These are phyloP conservation scores for Sporodiniella umbellata DNA, from an alignment of 371 early-diverging fungal genomes.

Conservation along the genomic window DNA sequence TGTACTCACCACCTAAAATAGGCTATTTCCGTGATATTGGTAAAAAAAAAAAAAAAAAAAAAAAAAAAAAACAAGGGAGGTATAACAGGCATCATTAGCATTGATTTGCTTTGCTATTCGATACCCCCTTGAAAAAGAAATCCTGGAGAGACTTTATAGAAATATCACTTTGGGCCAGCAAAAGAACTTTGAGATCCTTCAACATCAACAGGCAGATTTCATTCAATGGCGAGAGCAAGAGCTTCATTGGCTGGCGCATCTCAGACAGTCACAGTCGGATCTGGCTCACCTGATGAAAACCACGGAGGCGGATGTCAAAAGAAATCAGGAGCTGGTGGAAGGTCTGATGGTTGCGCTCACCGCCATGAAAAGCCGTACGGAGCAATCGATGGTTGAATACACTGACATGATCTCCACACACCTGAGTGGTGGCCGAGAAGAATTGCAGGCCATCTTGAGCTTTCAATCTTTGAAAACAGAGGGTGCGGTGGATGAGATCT, in stretches of 20 bases:
- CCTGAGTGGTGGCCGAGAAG: no score
- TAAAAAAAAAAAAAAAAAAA: not conserved
- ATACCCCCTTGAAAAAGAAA: slow-evolving; percentile 24
- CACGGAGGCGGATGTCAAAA: no score
- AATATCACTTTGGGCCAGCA: slow-evolving; percentile 19
- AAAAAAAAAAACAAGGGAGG: not conserved
- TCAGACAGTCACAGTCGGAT: slow-evolving; percentile 6
- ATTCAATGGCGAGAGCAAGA: slow-evolving; percentile 21
- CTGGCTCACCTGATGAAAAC: slow-evolving; percentile 9
- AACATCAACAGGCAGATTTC: slow-evolving; percentile 11
- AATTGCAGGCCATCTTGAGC: no score
- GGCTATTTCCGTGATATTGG: slow-evolving; percentile 26
- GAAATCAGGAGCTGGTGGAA: no score
- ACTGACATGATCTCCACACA: no score
- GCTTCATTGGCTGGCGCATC: slow-evolving; percentile 1
- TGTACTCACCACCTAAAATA: not conserved
- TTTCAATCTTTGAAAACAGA: no score
- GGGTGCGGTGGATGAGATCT: no score
- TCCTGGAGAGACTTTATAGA: slow-evolving; percentile 9
- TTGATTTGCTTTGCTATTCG: slow-evolving; percentile 24
- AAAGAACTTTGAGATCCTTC: slow-evolving; percentile 15
- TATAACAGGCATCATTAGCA: slow-evolving; percentile 2
- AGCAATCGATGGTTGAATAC: no score
- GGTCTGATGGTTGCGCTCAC: no score
- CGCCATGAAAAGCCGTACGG: no score